These are phyloP conservation scores for Monosporozyma aquatica DNA, from an alignment of 805 yeast species.

Conservation along the genomic window DNA sequence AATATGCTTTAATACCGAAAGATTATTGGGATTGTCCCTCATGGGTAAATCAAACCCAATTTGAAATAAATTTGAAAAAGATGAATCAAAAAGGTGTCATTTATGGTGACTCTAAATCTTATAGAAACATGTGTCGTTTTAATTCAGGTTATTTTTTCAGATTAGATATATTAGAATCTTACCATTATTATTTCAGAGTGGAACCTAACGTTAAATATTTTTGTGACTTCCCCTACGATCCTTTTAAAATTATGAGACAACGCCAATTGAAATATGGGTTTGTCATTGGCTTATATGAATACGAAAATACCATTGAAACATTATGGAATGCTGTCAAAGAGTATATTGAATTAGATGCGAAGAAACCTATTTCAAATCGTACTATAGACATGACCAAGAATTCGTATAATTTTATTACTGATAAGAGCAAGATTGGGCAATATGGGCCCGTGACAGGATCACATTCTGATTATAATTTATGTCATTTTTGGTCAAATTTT, in stretches of 20 bases:
- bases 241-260: slow-evolving; percentile 72
- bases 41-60: slow-evolving; percentile 53
- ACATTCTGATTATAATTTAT: slow-evolving; percentile 55
- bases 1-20: slow-evolving; percentile 56
- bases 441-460: slow-evolving; percentile 36
- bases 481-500: slow-evolving; percentile 86
- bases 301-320: slow-evolving; percentile 75
- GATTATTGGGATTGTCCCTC: slow-evolving; percentile 76
- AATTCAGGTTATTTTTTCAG: slow-evolving; percentile 86
- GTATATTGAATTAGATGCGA: slow-evolving; percentile 41
- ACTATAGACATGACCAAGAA: slow-evolving; percentile 29
- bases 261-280: slow-evolving; percentile 79
- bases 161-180: slow-evolving; percentile 58
- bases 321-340: slow-evolving; percentile 72
- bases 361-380: slow-evolving; percentile 23
- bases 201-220: slow-evolving; percentile 85
- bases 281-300: slow-evolving; percentile 75
- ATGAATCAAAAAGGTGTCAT: slow-evolving; percentile 42
- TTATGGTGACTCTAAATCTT: slow-evolving; percentile 58
- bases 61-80: slow-evolving; percentile 38
- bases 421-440: slow-evolving; percentile 39
- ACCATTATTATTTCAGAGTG: slow-evolving; percentile 90
- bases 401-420: slow-evolving; percentile 38
- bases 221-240: slow-evolving; percentile 81
- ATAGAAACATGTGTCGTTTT: slow-evolving; percentile 92